Evolutionary conservation across 2,329 filamentous ascomycete species (phyloP), one percentile per base, ranked within the genome.

Genomic region (Trichoderma guizhouense): DNA sequence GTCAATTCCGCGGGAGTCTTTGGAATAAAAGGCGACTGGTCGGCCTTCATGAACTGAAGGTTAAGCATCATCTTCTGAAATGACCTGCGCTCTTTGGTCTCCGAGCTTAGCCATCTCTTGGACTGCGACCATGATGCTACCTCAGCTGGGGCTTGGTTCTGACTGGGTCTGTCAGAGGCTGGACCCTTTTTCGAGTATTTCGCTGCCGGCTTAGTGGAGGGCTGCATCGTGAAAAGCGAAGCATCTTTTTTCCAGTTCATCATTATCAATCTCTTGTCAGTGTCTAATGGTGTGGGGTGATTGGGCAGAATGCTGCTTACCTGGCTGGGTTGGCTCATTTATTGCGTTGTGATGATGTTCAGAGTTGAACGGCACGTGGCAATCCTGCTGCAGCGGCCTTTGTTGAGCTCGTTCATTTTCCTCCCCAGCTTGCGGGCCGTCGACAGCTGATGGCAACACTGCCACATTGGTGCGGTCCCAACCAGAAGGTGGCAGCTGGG

Each of bases 1-100:
- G 81, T 77, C 47, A 82, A 76, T 34, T 83, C 79, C 2, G 76
- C 75, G 3, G 81, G 79, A 11, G 36, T 81, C 57, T 78, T 77
- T 11, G 83, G 83, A 7, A 83, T 72, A 62, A 80, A 81, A 1
- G 82, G 81, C 0, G 82, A 84, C 14, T 79, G 78, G 60, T 79
- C 77, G 2, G 79, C 78, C n/a, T 79, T 76, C 65, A 82, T 79
- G 62, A 81, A 78, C 24, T 76, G 78, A 64, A 84, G 72, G 58
- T 81, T 81, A n/a, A 77, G 74, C 74, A 77, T 75, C 76, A 81
- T 77, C 73, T 78, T 83, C n/a, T 79, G 75, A 70, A 81, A 83
- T 5, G 73, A 76, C 34, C 74, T 76, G n/a, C 79, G 78, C 63
- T 81, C 80, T 55, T 77, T 78, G 24, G 78, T 79, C 51, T 78